Evolutionary conservation across 495 filamentous ascomycete species (phyloP), one percentile per base, ranked within the genome.

Genomic region (Aspergillus carlsbadensis): DNA sequence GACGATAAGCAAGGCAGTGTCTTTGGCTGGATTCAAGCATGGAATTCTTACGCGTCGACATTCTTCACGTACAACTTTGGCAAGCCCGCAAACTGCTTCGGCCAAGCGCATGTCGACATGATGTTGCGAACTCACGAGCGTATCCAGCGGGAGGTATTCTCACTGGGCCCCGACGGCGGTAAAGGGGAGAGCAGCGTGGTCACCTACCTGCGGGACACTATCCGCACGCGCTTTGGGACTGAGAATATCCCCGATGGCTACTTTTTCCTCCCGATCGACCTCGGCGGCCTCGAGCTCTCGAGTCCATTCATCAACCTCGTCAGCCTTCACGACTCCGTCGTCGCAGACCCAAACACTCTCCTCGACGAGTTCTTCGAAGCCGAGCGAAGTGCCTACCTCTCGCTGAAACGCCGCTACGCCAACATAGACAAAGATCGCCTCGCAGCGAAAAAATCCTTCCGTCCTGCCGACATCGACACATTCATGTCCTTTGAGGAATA

Each of bases 31-130:
- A 60, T 60, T 13, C 57, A 60, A 17, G 52, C 57, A 0, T 60
- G 57, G 57, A 60, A 60, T 14, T 55, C 52, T 0, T 60, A 51
- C 39, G 57, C 57, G 0, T 49, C 57, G 15, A 60, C 57, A 1
- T 60, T 60, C 20, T 60, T 60, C 45, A 60, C 51, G 1, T 51
- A 36, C 10, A 60, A 60, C 44, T 60, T 60, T 21, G 57, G 57
- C 14, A 51, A 20, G 14, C 57, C 57, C 11, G 45, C 57, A 0
- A 60, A 60, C 29, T 60, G 57, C 17, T 60, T 60, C 39, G 57
- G 57, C n/a, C 36, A 40, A 13, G 29, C 29, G 20, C 57, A 60
- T 20, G 57, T 60, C 5, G 57, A 60, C 17, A 54, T 55, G 57
- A 55, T 60, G 45, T 44, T 60, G 0, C 44, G 49, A 8, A 55